Evolutionary conservation across 306 rosid genomes (phyloP).

Genomic region (Vigna angularis): DNA sequence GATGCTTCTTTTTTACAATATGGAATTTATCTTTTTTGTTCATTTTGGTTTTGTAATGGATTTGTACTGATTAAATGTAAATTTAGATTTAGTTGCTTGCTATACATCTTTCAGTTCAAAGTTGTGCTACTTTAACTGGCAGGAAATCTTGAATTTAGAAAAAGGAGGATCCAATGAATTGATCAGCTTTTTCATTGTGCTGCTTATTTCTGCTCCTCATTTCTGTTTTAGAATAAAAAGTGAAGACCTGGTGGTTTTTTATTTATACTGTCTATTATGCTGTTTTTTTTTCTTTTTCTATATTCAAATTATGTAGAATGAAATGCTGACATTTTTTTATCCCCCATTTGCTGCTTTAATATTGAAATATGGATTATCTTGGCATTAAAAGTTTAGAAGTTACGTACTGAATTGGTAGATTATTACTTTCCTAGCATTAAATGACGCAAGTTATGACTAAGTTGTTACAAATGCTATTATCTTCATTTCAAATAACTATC

Average conservation of each 20-base stretch:
- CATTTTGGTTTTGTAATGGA: slow-evolving; percentile 68
- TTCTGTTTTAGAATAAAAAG: slow-evolving; percentile 41
- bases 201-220: slow-evolving; percentile 42
- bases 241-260: slow-evolving; percentile 21
- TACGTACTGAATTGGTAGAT: not conserved
- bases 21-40: slow-evolving; percentile 50
- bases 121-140: slow-evolving; percentile 49
- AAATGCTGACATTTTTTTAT: slow-evolving; percentile 13
- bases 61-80: slow-evolving; percentile 71
- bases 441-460: not conserved
- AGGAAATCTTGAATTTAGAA: slow-evolving; percentile 53
- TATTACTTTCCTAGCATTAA: slow-evolving; percentile 15
- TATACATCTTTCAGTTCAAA: slow-evolving; percentile 50
- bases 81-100: slow-evolving; percentile 73
- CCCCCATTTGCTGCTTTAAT: slow-evolving; percentile 18
- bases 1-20: slow-evolving; percentile 52
- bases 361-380: not conserved
- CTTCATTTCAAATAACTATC: not conserved
- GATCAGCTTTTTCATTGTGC: slow-evolving; percentile 42
- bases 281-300: slow-evolving; percentile 9
- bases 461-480: not conserved
- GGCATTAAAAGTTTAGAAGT: slow-evolving; percentile 3
- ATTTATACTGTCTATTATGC: slow-evolving; percentile 18
- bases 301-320: not conserved
- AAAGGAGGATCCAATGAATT: slow-evolving; percentile 56